phyloP scores from a whole-genome alignment of 164 flowering plant species.

The Protea cynaroides region DNA sequence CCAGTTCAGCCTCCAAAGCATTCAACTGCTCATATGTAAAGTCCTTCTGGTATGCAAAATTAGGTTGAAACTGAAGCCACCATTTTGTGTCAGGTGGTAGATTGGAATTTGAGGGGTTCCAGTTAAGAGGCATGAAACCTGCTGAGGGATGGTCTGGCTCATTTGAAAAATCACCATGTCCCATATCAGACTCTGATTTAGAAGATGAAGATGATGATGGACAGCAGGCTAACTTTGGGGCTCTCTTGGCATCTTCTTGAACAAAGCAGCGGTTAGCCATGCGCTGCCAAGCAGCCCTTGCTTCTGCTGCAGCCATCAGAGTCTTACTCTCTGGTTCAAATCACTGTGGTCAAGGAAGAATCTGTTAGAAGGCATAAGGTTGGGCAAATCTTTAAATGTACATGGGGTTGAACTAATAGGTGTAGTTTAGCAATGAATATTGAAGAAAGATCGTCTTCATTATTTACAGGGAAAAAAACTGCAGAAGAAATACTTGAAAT shows the following conservation, averaged over 20 bases:
- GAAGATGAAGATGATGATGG: conserved; percentile 41
- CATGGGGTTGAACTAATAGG: too few species aligned
- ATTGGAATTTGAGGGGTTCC: conserved; percentile 23
- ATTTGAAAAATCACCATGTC: conserved; percentile 18
- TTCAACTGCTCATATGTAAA: conserved; percentile 24
- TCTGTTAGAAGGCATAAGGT: background rate
- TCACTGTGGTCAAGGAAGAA: conserved; percentile 7
- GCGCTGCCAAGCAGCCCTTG: conserved; percentile 93
- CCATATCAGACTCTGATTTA: conserved; percentile 17
- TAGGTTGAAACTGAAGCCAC: conserved; percentile 45
- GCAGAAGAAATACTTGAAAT: too few species aligned
- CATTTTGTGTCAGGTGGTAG: conserved; percentile 34
- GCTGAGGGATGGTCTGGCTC: conserved; percentile 16
- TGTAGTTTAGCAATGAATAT: too few species aligned
- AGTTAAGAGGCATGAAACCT: conserved; percentile 24
- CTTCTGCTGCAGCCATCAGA: conserved; percentile 92
- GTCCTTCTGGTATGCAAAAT: conserved; percentile 26
- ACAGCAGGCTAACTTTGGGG: conserved; percentile 61
- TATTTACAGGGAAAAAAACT: too few species aligned
- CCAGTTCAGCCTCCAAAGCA: conserved; percentile 32
- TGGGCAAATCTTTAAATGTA: too few species aligned
- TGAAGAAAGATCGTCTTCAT: too few species aligned
- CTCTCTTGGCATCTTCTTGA: conserved; percentile 90
- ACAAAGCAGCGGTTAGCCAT: conserved; percentile 86
- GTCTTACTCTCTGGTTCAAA: conserved; percentile 17